These are phyloP conservation scores for Larix kaempferi DNA, from an alignment of 75 land plant species.

Conservation along the genomic window DNA sequence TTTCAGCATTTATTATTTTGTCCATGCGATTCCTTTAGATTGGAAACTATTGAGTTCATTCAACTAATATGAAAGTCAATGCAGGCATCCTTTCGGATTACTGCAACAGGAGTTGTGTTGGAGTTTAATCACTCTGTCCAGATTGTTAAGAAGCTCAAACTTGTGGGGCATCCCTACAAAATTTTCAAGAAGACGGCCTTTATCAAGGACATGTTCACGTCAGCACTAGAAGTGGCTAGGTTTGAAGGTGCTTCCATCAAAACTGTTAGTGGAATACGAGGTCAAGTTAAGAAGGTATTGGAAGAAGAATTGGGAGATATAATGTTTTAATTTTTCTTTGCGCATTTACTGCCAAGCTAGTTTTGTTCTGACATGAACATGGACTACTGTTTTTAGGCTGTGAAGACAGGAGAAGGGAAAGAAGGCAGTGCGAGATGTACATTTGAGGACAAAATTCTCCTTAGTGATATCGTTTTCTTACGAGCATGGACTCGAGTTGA, in stretches of 20 bases:
- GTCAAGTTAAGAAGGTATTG: conserved; percentile 96
- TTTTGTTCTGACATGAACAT: conserved; percentile 11
- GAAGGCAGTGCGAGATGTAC: conserved; percentile 98
- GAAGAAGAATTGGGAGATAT: neutral
- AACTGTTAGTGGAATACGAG: conserved; percentile 98
- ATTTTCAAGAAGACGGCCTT: conserved; percentile 97
- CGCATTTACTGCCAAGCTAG: neutral
- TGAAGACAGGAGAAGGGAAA: conserved; percentile 81
- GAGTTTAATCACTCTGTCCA: conserved; percentile 83
- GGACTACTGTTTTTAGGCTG: conserved; percentile 55
- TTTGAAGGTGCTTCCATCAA: conserved; percentile 92
- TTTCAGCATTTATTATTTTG: neutral
- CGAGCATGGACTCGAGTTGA: conserved; percentile 92
- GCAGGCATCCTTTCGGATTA: conserved; percentile 86
- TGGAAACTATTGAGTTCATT: neutral
- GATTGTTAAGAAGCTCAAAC: conserved; percentile 90
- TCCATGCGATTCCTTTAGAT: no score
- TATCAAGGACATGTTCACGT: conserved; percentile 95
- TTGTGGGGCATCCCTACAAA: conserved; percentile 90
- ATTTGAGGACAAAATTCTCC: conserved; percentile 90
- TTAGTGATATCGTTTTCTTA: conserved; percentile 96
- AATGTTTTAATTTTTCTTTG: neutral
- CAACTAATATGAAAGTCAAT: neutral
- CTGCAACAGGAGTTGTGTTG: conserved; percentile 74
- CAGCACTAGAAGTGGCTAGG: conserved; percentile 92